Evolutionary conservation across 768 basidiomycete genomes (phyloP).

Genomic region (Lentinula detonsa): DNA sequence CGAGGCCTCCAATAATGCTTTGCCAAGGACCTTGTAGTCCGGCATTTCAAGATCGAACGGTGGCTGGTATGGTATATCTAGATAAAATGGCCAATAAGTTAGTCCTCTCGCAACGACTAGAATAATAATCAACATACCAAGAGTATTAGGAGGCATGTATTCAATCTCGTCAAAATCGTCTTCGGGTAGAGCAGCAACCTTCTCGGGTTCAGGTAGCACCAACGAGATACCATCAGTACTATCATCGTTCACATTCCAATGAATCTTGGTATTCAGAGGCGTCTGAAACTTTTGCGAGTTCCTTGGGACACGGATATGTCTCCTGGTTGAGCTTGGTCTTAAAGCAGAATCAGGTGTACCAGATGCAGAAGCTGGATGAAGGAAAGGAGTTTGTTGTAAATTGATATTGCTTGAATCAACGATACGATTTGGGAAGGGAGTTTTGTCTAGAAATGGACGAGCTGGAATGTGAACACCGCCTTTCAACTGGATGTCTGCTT

Average conservation of each 20-base stretch:
- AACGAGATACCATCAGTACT: conserved; percentile 20
- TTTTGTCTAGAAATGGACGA: conserved; percentile 67
- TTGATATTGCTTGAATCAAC: conserved; percentile 9
- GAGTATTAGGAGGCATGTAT: conserved; percentile 41
- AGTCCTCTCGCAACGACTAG: not conserved
- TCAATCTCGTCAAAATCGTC: conserved; percentile 45
- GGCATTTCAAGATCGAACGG: conserved; percentile 41
- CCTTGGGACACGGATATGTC: conserved; percentile 48
- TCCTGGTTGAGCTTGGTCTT: conserved; percentile 65
- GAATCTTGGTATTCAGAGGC: conserved; percentile 47
- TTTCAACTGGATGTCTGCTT: conserved; percentile 1
- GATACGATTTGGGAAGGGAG: conserved; percentile 65
- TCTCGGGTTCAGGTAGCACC: conserved; percentile 17
- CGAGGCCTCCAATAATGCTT: conserved; percentile 25
- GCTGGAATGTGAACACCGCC: conserved; percentile 11
- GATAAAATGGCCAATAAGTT: not conserved
- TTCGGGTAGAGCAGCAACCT: conserved; percentile 17
- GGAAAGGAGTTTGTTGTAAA: conserved; percentile 25
- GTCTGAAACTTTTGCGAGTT: conserved; percentile 57
- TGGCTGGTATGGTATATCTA: conserved; percentile 38
- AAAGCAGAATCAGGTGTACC: conserved; percentile 35
- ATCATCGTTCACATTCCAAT: conserved; percentile 72
- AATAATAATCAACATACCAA: conserved; percentile 4
- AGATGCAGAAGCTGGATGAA: conserved; percentile 30
- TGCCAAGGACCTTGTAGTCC: conserved; percentile 35